These are phyloP conservation scores for Fusarium sp. DNA, from an alignment of 2,329 filamentous ascomycete species.

Conservation along the genomic window DNA sequence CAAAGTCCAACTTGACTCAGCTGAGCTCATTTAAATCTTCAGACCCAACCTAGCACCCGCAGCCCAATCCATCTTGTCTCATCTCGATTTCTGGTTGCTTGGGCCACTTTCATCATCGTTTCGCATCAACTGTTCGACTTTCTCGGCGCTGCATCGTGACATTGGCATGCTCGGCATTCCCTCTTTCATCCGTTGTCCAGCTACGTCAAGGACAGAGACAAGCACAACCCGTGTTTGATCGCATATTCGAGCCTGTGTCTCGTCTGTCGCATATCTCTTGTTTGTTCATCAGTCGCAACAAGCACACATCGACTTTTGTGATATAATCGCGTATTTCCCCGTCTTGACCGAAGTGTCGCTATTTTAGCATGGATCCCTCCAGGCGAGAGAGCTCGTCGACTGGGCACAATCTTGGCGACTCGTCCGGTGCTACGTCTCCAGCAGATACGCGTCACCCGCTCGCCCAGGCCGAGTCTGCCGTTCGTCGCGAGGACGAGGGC, in stretches of 20 bases:
- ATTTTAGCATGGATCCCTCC: constrained; percentile 62
- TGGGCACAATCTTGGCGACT: constrained; percentile 57
- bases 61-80: constrained; percentile 19
- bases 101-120: constrained; percentile 34
- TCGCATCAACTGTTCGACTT: constrained; percentile 31
- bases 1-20: constrained; percentile 20
- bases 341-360: constrained; percentile 20
- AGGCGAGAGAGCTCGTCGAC: constrained; percentile 53
- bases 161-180: constrained; percentile 52
- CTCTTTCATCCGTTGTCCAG: constrained; percentile 35
- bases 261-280: constrained; percentile 13
- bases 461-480: constrained; percentile 54
- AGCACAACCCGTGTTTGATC: constrained; percentile 21
- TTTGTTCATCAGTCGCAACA: constrained; percentile 19
- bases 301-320: constrained; percentile 21
- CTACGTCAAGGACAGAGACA: constrained; percentile 28
- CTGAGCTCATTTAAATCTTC: constrained; percentile 28
- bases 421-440: constrained; percentile 61
- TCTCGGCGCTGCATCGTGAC: constrained; percentile 41
- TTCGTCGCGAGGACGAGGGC: constrained; percentile 59
- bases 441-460: constrained; percentile 64
- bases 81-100: constrained; percentile 26
- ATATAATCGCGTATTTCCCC: constrained; percentile 18
- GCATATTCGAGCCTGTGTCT: constrained; percentile 15
- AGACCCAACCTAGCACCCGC: constrained; percentile 23